Evolutionary conservation across 495 filamentous ascomycete genomes (phyloP), one percentile per base, ranked within the genome.

Genomic region (Hypomontagnella submonticulosa): DNA sequence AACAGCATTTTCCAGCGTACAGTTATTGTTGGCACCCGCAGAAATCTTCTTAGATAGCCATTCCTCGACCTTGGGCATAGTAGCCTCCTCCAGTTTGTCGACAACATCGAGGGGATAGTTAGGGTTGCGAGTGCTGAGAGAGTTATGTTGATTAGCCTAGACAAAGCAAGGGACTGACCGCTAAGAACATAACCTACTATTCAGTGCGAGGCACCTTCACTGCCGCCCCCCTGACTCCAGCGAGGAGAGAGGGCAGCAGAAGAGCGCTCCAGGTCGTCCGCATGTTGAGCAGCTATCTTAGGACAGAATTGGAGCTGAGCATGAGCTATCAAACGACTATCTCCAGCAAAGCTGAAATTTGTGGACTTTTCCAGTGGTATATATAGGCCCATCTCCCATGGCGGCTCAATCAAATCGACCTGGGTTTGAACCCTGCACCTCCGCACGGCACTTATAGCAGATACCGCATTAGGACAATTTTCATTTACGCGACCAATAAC

Each of bases 1-100:
- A 3, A 66, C 77, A 12, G 83, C 74, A 4, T 73, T 85, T 49
- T 81, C 76, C 19, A 81, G 57, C 1, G 80, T 83, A 58, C 83
- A 85, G 36, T 74, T 71, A 40, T 77, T 77, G 57, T 80, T 80
- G 66, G 76, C 77, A 56, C 70, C 67, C 2, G 63, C 20, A 19
- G 71, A 36, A 19, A 74, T 63, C 69, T 78, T 78, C 67, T 70
- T 69, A 12, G 48, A 49, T 63, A 79, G 38, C 51, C 67, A 78
- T 11, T 50, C 75, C 1, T 79, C 77, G n/a, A 79, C 66, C 36
- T 73, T 77, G 55, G 71, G 54, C 71, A 79, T 77, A 38, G 71
- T 75, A 32, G 47, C 62, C 38, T 75, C 72, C 51, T 71, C 75
- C 11, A 79, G 49, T 58, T 73, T 71, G 61, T 79, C 77, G 54